A percentile compares a stretch with the other conserved stretches of the same genome.
phyloP scores from a whole-genome alignment of 2,329 filamentous ascomycete species.

The Penicillium sp. region DNA sequence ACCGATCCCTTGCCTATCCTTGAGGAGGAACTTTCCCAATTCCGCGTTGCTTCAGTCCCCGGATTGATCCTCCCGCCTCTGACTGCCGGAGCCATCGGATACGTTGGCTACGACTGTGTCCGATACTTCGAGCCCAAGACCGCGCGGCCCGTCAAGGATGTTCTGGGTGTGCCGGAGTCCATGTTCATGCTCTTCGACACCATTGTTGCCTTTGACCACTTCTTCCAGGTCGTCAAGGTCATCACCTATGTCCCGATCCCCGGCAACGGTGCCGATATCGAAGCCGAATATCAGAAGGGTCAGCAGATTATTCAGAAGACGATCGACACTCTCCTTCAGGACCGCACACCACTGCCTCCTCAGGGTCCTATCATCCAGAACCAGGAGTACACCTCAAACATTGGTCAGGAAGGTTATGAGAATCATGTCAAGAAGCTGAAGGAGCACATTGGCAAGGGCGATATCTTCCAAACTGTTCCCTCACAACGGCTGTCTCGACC shows the following conservation, averaged over 20 bases:
- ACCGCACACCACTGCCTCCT: constrained; percentile 72
- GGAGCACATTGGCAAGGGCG: constrained; percentile 82
- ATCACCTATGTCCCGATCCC: constrained; percentile 84
- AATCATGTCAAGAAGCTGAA: constrained; percentile 82
- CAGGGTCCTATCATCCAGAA: constrained; percentile 71
- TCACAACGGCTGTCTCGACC: constrained; percentile 89
- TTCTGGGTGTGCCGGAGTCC: constrained; percentile 84
- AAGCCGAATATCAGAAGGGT: constrained; percentile 68
- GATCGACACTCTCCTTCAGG: constrained; percentile 68
- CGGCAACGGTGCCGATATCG: constrained; percentile 55
- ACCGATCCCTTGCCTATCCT: constrained; percentile 81
- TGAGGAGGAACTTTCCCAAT: constrained; percentile 74
- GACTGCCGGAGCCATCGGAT: constrained; percentile 90
- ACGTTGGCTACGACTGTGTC: constrained; percentile 96
- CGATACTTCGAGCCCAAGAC: constrained; percentile 98
- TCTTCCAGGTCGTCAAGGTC: constrained; percentile 88
- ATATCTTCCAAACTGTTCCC: constrained; percentile 97
- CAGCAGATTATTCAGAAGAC: constrained; percentile 62
- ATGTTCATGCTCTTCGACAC: constrained; percentile 98
- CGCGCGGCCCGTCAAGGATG: constrained; percentile 81
- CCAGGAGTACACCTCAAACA: constrained; percentile 85
- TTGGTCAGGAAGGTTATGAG: constrained; percentile 86
- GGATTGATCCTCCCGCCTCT: constrained; percentile 79
- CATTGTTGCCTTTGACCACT: constrained; percentile 89
- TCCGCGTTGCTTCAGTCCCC: constrained; percentile 78